Evolutionary conservation across 345 rosid species (phyloP).

Genomic region (Euphorbia lathyris): DNA sequence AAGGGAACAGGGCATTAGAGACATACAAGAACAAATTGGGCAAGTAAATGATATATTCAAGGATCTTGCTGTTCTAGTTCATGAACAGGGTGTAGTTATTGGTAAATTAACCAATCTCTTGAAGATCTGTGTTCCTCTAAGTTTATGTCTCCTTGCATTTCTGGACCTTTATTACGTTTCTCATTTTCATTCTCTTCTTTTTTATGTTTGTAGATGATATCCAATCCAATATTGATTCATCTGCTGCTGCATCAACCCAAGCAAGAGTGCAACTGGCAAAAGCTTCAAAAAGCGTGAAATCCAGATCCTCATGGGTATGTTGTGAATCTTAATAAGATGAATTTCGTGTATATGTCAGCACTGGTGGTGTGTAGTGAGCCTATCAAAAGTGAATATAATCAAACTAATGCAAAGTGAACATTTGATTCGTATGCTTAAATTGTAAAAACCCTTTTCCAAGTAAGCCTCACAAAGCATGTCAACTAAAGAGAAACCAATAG

Average conservation of each 20-base stretch:
- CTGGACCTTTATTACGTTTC: not conserved
- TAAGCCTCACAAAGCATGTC: not conserved
- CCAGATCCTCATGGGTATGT: slow-evolving; percentile 60
- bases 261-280: slow-evolving; percentile 49
- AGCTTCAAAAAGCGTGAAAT: slow-evolving; percentile 55
- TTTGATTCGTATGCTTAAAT: not conserved
- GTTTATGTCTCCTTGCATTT: slow-evolving; percentile 5
- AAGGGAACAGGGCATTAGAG: slow-evolving; percentile 63
- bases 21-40: slow-evolving; percentile 58
- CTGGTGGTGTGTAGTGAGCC: not conserved
- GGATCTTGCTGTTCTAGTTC: slow-evolving; percentile 71
- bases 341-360: not conserved
- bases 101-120: slow-evolving; percentile 37
- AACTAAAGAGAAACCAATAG: not conserved
- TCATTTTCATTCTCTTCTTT: not conserved
- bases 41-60: slow-evolving; percentile 62
- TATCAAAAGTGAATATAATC: not conserved
- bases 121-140: slow-evolving; percentile 1
- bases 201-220: slow-evolving; percentile 47
- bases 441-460: not conserved
- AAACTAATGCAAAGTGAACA: not conserved
- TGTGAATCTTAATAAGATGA: not conserved
- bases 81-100: slow-evolving; percentile 61
- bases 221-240: slow-evolving; percentile 51
- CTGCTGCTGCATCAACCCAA: slow-evolving; percentile 46